Conservation (phyloP, 495 filamentous ascomycete species). For the Penicillium odoratum region DNA sequence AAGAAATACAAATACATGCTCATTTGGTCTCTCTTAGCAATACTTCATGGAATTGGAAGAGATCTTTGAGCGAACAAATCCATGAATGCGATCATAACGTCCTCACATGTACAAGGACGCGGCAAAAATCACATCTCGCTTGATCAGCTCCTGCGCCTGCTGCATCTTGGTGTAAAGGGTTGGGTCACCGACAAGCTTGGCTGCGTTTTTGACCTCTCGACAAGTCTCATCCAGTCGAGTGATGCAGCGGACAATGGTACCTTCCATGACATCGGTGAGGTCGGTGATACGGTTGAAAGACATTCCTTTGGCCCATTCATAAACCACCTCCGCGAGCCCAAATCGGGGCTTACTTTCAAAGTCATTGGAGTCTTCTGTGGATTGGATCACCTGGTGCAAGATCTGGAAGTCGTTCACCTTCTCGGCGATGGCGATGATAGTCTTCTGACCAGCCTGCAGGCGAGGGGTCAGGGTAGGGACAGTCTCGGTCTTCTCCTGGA, state of each 20-base stretch:
- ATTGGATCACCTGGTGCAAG: slow-evolving; percentile 85
- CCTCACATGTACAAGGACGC: slow-evolving; percentile 76
- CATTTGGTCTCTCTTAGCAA: not conserved
- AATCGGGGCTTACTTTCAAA: slow-evolving; percentile 86
- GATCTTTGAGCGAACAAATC: not conserved
- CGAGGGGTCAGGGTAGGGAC: slow-evolving; percentile 80
- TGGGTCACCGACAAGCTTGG: slow-evolving; percentile 94
- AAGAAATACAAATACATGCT: not conserved
- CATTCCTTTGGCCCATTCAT: slow-evolving; percentile 98
- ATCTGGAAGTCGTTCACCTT: slow-evolving; percentile 88
- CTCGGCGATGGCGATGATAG: slow-evolving; percentile 84
- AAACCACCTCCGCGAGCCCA: slow-evolving; percentile 94
- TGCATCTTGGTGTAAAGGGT: slow-evolving; percentile 94
- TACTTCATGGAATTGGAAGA: not conserved
- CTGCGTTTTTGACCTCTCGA: slow-evolving; percentile 95
- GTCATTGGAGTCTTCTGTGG: slow-evolving; percentile 85
- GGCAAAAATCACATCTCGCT: slow-evolving; percentile 90
- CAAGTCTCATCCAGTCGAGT: slow-evolving; percentile 93
- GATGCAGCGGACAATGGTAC: slow-evolving; percentile 92
- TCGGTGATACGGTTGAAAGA: slow-evolving; percentile 97
- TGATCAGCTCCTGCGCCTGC: slow-evolving; percentile 93
- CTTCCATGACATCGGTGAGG: slow-evolving; percentile 93
- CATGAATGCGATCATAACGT: not conserved
- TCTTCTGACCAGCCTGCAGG: slow-evolving; percentile 80
- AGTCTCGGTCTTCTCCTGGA: slow-evolving; percentile 92